Evolutionary conservation across 768 basidiomycete species (phyloP).

Genomic region (Amanita rimosa): DNA sequence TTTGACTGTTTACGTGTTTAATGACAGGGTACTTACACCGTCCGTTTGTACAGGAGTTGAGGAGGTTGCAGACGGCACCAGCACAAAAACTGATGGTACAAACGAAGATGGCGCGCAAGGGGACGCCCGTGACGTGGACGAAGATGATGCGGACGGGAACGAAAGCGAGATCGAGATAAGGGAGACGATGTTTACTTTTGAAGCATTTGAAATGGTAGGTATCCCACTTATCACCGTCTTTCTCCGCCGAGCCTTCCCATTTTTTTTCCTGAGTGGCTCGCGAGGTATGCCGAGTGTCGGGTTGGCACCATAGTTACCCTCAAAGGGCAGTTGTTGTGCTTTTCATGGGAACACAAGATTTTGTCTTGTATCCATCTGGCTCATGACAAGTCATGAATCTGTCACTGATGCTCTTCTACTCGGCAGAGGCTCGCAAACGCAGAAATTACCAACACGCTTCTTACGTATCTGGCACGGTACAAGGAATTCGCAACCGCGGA

Average conservation of each 20-base stretch:
- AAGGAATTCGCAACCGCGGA: slow-evolving; percentile 71
- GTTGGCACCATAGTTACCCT: not conserved
- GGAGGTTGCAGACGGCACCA: not conserved
- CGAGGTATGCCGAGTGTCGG: not conserved
- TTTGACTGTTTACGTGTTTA: slow-evolving; percentile 19
- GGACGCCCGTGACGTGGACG: slow-evolving; percentile 46
- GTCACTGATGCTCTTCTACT: slow-evolving; percentile 4
- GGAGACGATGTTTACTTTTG: slow-evolving; percentile 88
- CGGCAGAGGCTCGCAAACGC: slow-evolving; percentile 81
- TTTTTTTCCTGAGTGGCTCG: not conserved
- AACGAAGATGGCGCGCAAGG: not conserved
- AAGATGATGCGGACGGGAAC: slow-evolving; percentile 24
- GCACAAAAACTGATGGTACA: not conserved
- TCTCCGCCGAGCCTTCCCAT: slow-evolving; percentile 1
- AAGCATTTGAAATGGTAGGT: slow-evolving; percentile 79
- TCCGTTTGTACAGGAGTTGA: slow-evolving; percentile 10
- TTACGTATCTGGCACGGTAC: slow-evolving; percentile 76
- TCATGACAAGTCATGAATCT: not conserved
- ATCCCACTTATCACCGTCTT: slow-evolving; percentile 1
- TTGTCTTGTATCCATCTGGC: not conserved
- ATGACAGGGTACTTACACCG: not conserved
- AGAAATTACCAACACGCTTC: slow-evolving; percentile 74
- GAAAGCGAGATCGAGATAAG: slow-evolving; percentile 45
- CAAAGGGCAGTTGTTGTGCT: not conserved
- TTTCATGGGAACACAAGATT: not conserved